Evolutionary conservation across 148 eudicot genomes (phyloP), one percentile per base, ranked within the genome.

Genomic region (Mesembryanthemum crystallinum): DNA sequence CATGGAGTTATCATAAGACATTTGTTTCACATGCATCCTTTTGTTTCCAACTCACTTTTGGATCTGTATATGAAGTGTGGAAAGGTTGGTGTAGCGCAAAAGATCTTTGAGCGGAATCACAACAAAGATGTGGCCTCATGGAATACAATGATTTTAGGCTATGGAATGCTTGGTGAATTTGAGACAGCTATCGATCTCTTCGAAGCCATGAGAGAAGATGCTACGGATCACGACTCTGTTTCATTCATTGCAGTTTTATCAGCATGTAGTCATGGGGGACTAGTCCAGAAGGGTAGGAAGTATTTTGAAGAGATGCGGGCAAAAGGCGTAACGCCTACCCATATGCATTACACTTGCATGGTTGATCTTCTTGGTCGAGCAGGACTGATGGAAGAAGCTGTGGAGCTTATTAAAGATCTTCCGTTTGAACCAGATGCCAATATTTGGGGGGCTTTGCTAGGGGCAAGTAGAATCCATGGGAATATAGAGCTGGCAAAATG

Each of bases 311-410:
- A 92, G 74, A 88, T 92, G 89, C 21, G 71, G 80, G 84, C 71
- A 18, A 70, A 72, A n/a, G 76, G 76, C 47, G 76, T 89, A 8
- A 74, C 62, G 55, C 88, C 86, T 1, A 75, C 82, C 18, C 81
- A 76, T 29, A 87, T 80, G 83, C 97, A 89, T 72, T 88, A 87
- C 27, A 88, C 92, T 64, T 92, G 97, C 80, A 86, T 92, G 94
- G 85, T 92, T 72, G 97, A 92, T 85, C 89, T 92, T 80, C 84
- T 91, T 70, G 97, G 94, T 5, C 94, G 94, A 57, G 84, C 87
- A 37, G 97, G 97, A 30, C 87, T 88, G 39, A 78, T 92, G 78
- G 80, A 84, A 9, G 92, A 89, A 82, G 90, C 86, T 5, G 83
- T 84, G 74, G 75, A 84, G 73, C 73, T 89, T 20, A 85, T 91